Evolutionary conservation across 139 green algal species (phyloP), one percentile per base, ranked within the genome.

Genomic region (Tetradesmus lagerheimii): DNA sequence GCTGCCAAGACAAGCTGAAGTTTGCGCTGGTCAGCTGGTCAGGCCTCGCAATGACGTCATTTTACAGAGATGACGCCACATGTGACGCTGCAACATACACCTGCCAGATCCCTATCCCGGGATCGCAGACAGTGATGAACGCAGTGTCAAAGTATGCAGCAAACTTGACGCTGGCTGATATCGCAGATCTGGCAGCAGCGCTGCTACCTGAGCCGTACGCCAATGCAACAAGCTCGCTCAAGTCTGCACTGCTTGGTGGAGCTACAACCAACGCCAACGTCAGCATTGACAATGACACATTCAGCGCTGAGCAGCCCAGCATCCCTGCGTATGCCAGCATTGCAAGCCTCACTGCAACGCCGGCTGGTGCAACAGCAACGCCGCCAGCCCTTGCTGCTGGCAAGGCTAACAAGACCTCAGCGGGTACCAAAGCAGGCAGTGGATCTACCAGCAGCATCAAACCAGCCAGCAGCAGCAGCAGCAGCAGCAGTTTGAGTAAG

Each of bases 21-120:
- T 88, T 88, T 80, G 64, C 43, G 1, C 5, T 88, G 64, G 83
- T 88, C 27, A 88, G 83, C 83, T 88, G 83, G 83, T 39, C 83
- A 4, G 83, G 83, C 20, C 64, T 88, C 27, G 18, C 20, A 16
- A 27, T 41, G 35, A 88, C 83, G 43, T 80, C 83, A 15, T 35
- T 88, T 3, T 88, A 67, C 64, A n/a, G 83, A 4, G 37, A 34
- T 15, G 83, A 88, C 41, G 83, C 83, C 4, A 80, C 64, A 14
- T 88, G 83, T 64, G 83, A 88, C 16, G 25, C 64, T 27, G 27
- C 38, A 0, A 80, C 83, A n/a, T 14, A 45, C 4, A 80, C 64
- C 15, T 88, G 83, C 71, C 83, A 88, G 41, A 35, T 88, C 57
- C 83, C 83, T 2, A 66, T 80, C 43, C 83, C 62, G 23, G 80